Percentiles rank a stretch among this genome's conserved stretches.
Conservation (phyloP, 257 asterid species). For the Petunia axillaris region DNA sequence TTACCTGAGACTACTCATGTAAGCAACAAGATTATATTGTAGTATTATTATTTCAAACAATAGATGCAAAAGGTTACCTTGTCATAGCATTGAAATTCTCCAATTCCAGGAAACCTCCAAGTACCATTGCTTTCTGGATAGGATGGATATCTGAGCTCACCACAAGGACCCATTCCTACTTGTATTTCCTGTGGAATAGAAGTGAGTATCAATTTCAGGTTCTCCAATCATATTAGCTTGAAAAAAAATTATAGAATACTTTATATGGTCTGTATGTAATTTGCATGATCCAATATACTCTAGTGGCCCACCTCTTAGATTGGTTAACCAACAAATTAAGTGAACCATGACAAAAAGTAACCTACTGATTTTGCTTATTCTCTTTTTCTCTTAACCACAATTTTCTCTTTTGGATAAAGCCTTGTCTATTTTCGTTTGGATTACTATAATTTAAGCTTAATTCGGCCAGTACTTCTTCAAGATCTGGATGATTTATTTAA, state of each 20-base stretch:
- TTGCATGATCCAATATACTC: background rate
- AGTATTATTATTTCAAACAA: background rate
- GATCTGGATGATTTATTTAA: background rate
- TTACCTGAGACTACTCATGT: background rate
- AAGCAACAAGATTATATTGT: slow-evolving; percentile 3
- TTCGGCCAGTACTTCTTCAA: no score
- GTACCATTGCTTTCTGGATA: slow-evolving; percentile 92
- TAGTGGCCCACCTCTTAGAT: slow-evolving; percentile 26
- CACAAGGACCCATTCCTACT: slow-evolving; percentile 97
- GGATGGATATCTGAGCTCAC: slow-evolving; percentile 94
- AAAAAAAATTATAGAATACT: slow-evolving; percentile 14
- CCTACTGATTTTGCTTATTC: slow-evolving; percentile 4
- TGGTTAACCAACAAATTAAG: background rate
- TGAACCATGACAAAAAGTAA: background rate
- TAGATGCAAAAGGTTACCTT: slow-evolving; percentile 50
- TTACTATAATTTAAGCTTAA: no score
- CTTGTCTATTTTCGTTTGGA: background rate
- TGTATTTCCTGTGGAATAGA: slow-evolving; percentile 71
- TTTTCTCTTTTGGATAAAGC: background rate
- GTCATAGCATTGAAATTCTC: slow-evolving; percentile 90
- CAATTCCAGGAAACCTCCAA: slow-evolving; percentile 87
- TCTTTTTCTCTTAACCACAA: background rate
- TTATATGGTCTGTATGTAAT: slow-evolving; percentile 16
- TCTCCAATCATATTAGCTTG: no score
- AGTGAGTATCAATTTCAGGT: slow-evolving; percentile 25